Evolutionary conservation across 1,139 yeast species (phyloP).

Genomic region (Tardiomyces digboiensis): DNA sequence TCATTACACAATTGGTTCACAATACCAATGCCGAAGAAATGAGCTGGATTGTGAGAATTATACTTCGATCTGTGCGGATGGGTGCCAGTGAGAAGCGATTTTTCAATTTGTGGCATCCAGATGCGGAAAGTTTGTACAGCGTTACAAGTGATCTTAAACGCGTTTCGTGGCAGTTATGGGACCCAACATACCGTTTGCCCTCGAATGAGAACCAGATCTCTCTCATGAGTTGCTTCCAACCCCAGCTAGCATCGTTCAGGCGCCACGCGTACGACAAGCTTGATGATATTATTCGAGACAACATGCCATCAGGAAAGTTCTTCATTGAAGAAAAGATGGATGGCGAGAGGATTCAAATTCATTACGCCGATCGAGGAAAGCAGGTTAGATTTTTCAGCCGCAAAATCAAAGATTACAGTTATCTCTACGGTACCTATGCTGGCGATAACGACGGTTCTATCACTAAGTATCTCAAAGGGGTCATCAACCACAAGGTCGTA

Average conservation of each 20-base stretch:
- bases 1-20: conserved; percentile 44
- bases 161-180: conserved; percentile 50
- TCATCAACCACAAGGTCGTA: conserved; percentile 36
- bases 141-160: conserved; percentile 58
- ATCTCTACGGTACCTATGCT: conserved; percentile 57
- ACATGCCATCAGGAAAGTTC: conserved; percentile 35
- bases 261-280: conserved; percentile 10
- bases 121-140: conserved; percentile 54
- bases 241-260: conserved; percentile 36
- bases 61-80: conserved; percentile 42
- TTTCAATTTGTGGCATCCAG: conserved; percentile 70
- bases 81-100: conserved; percentile 55
- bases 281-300: conserved; percentile 16
- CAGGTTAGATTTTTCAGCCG: conserved; percentile 57
- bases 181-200: conserved; percentile 37
- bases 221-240: conserved; percentile 22
- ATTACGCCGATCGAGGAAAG: conserved; percentile 35
- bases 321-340: conserved; percentile 87
- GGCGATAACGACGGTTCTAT: conserved; percentile 44
- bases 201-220: conserved; percentile 29
- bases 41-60: conserved; percentile 58
- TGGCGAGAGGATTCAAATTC: conserved; percentile 83
- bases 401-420: conserved; percentile 62
- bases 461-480: conserved; percentile 42
- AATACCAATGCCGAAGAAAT: conserved; percentile 55